A percentile compares a stretch with the other conserved stretches of the same genome.
These are phyloP conservation scores for Sporothrix curviconia DNA, from an alignment of 2,329 filamentous ascomycete species.

Conservation along the genomic window DNA sequence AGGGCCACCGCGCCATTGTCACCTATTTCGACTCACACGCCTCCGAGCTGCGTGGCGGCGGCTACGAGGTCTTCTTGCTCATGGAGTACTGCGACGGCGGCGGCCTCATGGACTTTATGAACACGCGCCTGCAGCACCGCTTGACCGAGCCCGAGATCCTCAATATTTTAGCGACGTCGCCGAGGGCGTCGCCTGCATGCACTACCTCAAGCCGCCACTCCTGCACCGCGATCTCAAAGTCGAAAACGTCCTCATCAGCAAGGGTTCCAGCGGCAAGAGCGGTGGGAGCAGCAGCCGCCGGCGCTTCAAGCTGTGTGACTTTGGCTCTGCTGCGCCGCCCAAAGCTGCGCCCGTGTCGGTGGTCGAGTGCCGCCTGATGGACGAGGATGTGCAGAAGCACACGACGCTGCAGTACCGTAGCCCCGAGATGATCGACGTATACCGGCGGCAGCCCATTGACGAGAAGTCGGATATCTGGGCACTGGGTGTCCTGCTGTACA, in stretches of 20 bases:
- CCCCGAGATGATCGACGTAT: conserved; percentile 98
- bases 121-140: conserved; percentile 90
- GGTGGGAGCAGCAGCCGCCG: conserved; percentile 48
- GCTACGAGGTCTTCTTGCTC: conserved; percentile 94
- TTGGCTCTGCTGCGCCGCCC: conserved; percentile 83
- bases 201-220: conserved; percentile 90
- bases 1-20: conserved; percentile 92
- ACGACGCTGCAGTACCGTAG: conserved; percentile 96
- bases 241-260: conserved; percentile 89
- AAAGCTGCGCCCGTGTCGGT: conserved; percentile 78
- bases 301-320: conserved; percentile 95
- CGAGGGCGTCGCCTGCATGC: conserved; percentile 97
- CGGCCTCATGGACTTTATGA: conserved; percentile 98
- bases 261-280: conserved; percentile 21
- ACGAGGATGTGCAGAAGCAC: conserved; percentile 95
- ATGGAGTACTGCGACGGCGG: conserved; percentile 98
- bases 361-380: conserved; percentile 82
- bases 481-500: conserved; percentile 88
- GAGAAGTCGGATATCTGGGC: conserved; percentile 99
- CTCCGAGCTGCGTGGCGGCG: conserved; percentile 83
- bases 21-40: conserved; percentile 98
- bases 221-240: conserved; percentile 94
- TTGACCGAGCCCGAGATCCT: conserved; percentile 96
- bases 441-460: conserved; percentile 90
- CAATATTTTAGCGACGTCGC: conserved; percentile 90